Evolutionary conservation across 2,329 filamentous ascomycete genomes (phyloP).

Genomic region (Colletotrichum somersetense): DNA sequence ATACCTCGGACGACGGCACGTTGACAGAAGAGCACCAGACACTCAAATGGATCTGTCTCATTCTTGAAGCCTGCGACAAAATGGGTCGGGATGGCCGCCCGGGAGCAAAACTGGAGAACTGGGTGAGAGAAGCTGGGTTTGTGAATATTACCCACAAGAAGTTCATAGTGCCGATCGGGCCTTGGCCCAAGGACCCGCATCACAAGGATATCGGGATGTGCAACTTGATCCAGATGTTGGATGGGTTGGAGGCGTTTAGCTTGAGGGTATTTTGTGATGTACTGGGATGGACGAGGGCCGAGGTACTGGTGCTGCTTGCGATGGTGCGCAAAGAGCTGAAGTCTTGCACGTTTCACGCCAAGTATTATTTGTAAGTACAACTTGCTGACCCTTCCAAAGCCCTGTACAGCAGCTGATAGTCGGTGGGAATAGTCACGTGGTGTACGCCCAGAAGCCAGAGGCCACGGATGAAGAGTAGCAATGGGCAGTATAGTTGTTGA

Average conservation of each 20-base stretch:
- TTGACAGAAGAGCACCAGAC: constrained; percentile 44
- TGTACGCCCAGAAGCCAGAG: constrained; percentile 36
- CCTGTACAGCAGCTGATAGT: background rate
- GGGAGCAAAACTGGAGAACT: constrained; percentile 46
- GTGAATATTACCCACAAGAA: constrained; percentile 48
- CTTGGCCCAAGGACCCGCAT: constrained; percentile 47
- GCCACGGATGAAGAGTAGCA: background rate
- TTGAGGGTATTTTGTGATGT: constrained; percentile 48
- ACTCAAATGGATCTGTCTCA: constrained; percentile 43
- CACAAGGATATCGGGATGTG: constrained; percentile 44
- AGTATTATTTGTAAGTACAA: constrained; percentile 44
- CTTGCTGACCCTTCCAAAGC: background rate
- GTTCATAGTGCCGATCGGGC: constrained; percentile 53
- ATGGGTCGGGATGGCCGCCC: constrained; percentile 44
- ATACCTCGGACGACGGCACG: constrained; percentile 48
- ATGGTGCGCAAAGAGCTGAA: constrained; percentile 49
- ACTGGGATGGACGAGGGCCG: constrained; percentile 46
- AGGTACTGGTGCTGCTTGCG: constrained; percentile 48
- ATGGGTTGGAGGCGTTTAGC: constrained; percentile 46
- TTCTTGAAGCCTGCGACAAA: constrained; percentile 41
- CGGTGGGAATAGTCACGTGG: constrained; percentile 24
- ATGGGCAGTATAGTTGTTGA: background rate
- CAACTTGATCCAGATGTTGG: constrained; percentile 40
- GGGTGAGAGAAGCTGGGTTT: constrained; percentile 54
- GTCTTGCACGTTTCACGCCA: constrained; percentile 46